phyloP scores from a whole-genome alignment of 768 basidiomycete genomes.

The Kwoniella dendrophila region DNA sequence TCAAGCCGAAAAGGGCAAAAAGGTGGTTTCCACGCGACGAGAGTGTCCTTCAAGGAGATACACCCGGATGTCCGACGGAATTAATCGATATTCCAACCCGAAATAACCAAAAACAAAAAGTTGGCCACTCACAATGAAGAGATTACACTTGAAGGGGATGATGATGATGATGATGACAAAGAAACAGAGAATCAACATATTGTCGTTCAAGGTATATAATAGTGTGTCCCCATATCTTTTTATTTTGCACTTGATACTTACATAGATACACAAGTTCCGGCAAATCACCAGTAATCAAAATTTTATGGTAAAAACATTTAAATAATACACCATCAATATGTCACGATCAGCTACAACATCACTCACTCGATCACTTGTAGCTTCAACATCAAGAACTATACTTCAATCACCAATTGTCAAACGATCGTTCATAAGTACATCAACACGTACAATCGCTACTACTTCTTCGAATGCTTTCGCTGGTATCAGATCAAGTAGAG shows the following conservation, averaged over 20 bases:
- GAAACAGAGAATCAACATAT: not conserved
- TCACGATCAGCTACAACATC: constrained; percentile 3
- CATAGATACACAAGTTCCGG: constrained; percentile 1
- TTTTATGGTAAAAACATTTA: not conserved
- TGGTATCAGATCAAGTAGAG: constrained; percentile 8
- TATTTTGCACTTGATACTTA: no score
- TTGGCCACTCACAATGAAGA: not conserved
- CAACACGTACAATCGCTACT: not conserved
- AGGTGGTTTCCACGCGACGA: not conserved
- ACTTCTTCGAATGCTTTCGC: not conserved
- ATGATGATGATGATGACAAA: not conserved
- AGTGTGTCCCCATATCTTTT: no score
- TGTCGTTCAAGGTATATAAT: no score
- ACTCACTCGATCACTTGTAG: constrained; percentile 6
- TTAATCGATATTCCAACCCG: constrained; percentile 5
- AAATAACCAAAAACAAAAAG: not conserved
- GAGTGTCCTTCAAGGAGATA: not conserved
- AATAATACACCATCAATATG: not conserved
- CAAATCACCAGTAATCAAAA: not conserved
- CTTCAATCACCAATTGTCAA: not conserved
- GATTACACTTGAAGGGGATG: constrained; percentile 6
- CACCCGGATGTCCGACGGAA: constrained; percentile 1
- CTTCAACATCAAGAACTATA: constrained; percentile 11
- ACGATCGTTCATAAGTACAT: constrained; percentile 16
- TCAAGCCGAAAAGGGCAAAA: no score